Evolutionary conservation across 2,329 filamentous ascomycete species (phyloP).

Genomic region (Fusarium sp.): DNA sequence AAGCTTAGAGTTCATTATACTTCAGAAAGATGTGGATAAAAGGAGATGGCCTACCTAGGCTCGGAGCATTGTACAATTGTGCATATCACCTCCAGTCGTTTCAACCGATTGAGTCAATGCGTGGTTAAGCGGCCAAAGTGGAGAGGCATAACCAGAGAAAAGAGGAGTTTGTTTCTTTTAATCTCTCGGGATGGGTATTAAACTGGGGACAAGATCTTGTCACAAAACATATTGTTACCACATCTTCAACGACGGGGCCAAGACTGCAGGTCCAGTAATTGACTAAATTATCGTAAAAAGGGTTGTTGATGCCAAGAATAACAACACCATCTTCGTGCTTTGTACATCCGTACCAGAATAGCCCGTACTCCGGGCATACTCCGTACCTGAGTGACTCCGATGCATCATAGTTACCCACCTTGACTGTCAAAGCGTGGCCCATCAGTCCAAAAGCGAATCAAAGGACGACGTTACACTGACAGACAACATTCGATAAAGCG

Average conservation of each 20-base stretch:
- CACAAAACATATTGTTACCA: neutral
- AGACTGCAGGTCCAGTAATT: neutral
- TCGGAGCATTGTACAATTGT: constrained; percentile 13
- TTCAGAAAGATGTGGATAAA: too few relatives aligned
- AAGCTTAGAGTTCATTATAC: too few relatives aligned
- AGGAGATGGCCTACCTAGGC: too few relatives aligned
- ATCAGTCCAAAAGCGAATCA: neutral
- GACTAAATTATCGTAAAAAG: neutral
- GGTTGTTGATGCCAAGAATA: neutral
- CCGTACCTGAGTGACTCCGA: too few relatives aligned
- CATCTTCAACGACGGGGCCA: too few relatives aligned
- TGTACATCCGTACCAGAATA: neutral
- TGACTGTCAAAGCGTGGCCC: neutral
- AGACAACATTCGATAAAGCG: neutral
- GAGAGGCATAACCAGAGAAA: constrained; percentile 15
- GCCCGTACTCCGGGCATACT: too few relatives aligned
- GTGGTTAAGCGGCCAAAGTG: constrained; percentile 41
- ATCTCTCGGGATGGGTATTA: constrained; percentile 2
- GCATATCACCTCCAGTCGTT: constrained; percentile 35
- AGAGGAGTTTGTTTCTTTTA: constrained; percentile 34
- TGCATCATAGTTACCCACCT: neutral
- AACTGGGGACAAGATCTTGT: neutral
- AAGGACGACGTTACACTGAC: constrained; percentile 1
- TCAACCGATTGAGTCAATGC: constrained; percentile 42
- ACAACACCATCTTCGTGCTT: neutral